Conservation (phyloP, 2,329 filamentous ascomycete genomes). For the Aschersonia sp. region DNA sequence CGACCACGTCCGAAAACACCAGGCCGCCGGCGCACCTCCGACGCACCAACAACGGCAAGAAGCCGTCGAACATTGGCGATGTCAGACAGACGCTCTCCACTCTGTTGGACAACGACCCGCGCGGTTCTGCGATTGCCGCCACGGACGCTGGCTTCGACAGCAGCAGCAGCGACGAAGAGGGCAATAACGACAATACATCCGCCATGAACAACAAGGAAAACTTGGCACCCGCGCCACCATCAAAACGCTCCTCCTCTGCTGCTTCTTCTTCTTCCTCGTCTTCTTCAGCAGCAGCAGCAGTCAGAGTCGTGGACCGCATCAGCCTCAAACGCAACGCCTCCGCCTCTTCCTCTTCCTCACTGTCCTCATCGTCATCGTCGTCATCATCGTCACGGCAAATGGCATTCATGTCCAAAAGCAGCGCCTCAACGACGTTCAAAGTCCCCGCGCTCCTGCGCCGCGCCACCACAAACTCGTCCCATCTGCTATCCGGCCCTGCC, state of each 20-base stretch:
- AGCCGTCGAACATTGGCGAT: no score
- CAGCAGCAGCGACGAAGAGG: slow-evolving; percentile 23
- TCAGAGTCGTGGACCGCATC: slow-evolving; percentile 55
- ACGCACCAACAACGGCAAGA: no score
- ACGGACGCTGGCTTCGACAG: slow-evolving; percentile 19
- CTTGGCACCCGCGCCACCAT: slow-evolving; percentile 8
- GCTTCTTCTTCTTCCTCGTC: neutral
- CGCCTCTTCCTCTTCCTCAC: slow-evolving; percentile 10
- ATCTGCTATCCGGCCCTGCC: neutral
- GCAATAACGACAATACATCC: neutral
- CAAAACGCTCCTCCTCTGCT: neutral
- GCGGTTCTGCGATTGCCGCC: slow-evolving; percentile 11
- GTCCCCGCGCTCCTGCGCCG: slow-evolving; percentile 58
- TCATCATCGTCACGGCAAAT: slow-evolving; percentile 24
- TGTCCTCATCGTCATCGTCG: slow-evolving; percentile 8
- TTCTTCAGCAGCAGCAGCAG: neutral
- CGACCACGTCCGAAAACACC: no score
- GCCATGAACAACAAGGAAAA: slow-evolving; percentile 35
- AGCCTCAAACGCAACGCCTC: slow-evolving; percentile 46
- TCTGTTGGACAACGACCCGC: no score
- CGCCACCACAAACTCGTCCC: slow-evolving; percentile 50
- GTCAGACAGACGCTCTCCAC: no score
- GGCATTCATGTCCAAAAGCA: slow-evolving; percentile 34
- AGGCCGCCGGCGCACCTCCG: no score
- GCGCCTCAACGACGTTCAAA: slow-evolving; percentile 37